Evolutionary conservation across 495 filamentous ascomycete genomes (phyloP).

Genomic region (Chaetomium cochliodes): DNA sequence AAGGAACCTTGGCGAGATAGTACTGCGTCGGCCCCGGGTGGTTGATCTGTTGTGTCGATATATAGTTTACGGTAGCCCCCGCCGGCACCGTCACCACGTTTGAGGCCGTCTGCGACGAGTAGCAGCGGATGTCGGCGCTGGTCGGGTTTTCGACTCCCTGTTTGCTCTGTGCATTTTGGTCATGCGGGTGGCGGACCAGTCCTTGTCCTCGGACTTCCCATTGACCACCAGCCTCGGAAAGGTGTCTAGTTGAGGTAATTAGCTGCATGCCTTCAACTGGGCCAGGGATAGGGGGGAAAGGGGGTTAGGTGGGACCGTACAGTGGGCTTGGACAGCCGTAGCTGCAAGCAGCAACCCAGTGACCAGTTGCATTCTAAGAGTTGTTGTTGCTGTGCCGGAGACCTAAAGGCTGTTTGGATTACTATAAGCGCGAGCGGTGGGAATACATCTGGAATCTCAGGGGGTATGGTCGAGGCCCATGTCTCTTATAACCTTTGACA

Average conservation of each 20-base stretch:
- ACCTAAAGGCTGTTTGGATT: neutral
- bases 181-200: slow-evolving; percentile 45
- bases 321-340: slow-evolving; percentile 37
- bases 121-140: slow-evolving; percentile 50
- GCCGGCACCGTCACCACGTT: slow-evolving; percentile 42
- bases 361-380: slow-evolving; percentile 26
- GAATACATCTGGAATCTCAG: neutral
- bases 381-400: neutral
- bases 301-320: slow-evolving; percentile 21
- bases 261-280: neutral
- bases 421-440: neutral
- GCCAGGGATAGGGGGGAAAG: neutral
- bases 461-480: neutral
- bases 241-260: slow-evolving; percentile 32
- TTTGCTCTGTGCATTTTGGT: slow-evolving; percentile 45
- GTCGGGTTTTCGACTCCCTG: slow-evolving; percentile 42
- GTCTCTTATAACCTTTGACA: neutral
- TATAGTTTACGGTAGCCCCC: slow-evolving; percentile 48
- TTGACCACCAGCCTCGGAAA: slow-evolving; percentile 44
- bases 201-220: slow-evolving; percentile 39
- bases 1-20: slow-evolving; percentile 51
- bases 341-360: slow-evolving; percentile 31
- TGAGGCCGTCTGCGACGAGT: slow-evolving; percentile 40
- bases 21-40: slow-evolving; percentile 50
- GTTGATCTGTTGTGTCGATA: slow-evolving; percentile 47